These are phyloP conservation scores for Sphagnum tenellum DNA, from an alignment of 225 moss, liverwort and hornwort species.

Conservation along the genomic window DNA sequence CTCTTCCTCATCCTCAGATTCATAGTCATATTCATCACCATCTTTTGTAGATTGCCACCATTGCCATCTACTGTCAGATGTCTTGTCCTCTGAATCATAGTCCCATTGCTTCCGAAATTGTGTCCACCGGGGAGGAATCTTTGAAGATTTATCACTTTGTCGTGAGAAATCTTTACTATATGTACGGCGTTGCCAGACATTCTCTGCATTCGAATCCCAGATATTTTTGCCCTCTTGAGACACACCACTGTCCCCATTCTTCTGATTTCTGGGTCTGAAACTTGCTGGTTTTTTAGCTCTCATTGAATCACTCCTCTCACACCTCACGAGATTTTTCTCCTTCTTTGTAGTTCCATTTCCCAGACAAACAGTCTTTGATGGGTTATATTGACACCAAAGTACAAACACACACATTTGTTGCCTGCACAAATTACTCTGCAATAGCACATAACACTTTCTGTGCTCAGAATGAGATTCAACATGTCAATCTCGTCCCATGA, in stretches of 20 bases:
- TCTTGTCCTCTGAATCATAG: slow-evolving; percentile 23
- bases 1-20: slow-evolving; percentile 23
- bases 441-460: no score
- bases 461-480: no score
- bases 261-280: slow-evolving; percentile 23
- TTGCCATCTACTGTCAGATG: slow-evolving; percentile 14
- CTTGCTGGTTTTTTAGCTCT: slow-evolving; percentile 1
- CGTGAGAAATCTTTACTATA: slow-evolving; percentile 3
- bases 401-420: no score
- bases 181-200: slow-evolving; percentile 21
- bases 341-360: no score
- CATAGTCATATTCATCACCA: slow-evolving; percentile 22
- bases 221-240: slow-evolving; percentile 12
- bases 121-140: slow-evolving; percentile 28
- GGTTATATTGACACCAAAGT: no score
- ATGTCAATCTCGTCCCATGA: no score
- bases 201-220: slow-evolving; percentile 60
- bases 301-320: no score
- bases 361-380: no score
- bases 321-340: no score
- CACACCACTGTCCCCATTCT: slow-evolving; percentile 18
- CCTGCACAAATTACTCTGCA: no score
- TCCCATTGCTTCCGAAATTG: slow-evolving; percentile 47
- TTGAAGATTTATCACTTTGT: slow-evolving; percentile 16
- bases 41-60: slow-evolving; percentile 28